Evolutionary conservation across 345 rosid genomes (phyloP).

Genomic region (Gossypium anomalum): DNA sequence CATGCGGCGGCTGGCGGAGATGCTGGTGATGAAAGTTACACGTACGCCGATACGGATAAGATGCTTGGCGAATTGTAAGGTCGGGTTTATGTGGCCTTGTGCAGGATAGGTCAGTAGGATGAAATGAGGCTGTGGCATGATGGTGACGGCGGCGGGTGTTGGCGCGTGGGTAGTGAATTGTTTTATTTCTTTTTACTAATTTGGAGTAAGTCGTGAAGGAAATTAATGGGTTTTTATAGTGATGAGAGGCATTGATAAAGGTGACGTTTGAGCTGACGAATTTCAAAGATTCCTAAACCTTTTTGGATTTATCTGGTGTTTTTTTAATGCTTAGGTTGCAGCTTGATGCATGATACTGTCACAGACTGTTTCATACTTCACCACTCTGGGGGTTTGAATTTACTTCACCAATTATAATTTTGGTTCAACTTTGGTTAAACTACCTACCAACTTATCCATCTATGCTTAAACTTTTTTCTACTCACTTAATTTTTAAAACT

Average conservation of each 20-base stretch:
- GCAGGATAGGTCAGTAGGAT: conserved; percentile 46
- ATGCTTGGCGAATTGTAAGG: conserved; percentile 54
- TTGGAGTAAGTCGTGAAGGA: background rate
- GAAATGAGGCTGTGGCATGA: conserved; percentile 37
- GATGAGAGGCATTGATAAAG: background rate
- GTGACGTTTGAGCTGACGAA: background rate
- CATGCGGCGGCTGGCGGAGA: conserved; percentile 42
- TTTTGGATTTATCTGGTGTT: no score
- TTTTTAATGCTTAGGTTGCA: no score
- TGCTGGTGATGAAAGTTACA: conserved; percentile 45
- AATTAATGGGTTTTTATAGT: no score
- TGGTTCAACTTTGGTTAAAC: no score
- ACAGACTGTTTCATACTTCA: no score
- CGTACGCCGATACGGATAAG: conserved; percentile 39
- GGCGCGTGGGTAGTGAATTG: background rate
- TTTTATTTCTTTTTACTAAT: background rate
- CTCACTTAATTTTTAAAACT: no score
- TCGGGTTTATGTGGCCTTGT: conserved; percentile 72
- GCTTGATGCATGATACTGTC: no score
- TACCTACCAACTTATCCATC: no score
- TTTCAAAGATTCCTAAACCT: no score
- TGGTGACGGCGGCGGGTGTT: background rate
- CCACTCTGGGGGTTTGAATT: no score
- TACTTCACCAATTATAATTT: no score
- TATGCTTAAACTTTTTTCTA: no score